Conservation (phyloP, 495 filamentous ascomycete species). For the Elasticomyces elasticus region DNA sequence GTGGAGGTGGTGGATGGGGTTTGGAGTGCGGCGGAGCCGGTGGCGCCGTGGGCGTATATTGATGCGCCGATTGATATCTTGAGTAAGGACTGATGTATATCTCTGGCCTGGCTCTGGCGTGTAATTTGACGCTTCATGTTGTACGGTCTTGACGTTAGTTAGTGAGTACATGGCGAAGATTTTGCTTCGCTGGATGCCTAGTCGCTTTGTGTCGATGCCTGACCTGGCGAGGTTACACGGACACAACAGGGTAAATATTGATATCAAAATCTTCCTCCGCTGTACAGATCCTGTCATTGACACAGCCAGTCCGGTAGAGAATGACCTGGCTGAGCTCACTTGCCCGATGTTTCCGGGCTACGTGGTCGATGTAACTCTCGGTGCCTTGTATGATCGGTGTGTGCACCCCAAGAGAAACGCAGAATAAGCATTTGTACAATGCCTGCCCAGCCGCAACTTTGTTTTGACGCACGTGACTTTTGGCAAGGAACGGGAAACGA, state of each 20-base stretch:
- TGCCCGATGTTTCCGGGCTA: slow-evolving; percentile 4
- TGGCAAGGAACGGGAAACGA: slow-evolving; percentile 7
- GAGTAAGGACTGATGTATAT: no score
- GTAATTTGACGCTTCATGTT: no score
- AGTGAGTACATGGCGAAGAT: no score
- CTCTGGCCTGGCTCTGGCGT: no score
- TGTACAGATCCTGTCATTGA: slow-evolving; percentile 1
- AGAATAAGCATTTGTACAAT: slow-evolving; percentile 3
- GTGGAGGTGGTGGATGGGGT: no score
- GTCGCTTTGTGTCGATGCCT: no score
- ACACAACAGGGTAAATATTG: slow-evolving; percentile 1
- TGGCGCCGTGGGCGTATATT: no score
- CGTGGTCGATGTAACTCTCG: not conserved
- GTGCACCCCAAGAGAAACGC: not conserved
- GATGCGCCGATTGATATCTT: no score
- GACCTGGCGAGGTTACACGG: not conserved
- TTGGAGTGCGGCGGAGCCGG: no score
- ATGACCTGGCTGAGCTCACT: slow-evolving; percentile 1
- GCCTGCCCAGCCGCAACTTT: not conserved
- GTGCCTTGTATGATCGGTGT: slow-evolving; percentile 1
- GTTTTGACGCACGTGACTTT: slow-evolving; percentile 7
- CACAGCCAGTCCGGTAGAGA: slow-evolving; percentile 2
- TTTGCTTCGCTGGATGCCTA: no score
- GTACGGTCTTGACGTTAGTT: no score
- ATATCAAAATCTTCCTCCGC: slow-evolving; percentile 6